Conservation (phyloP, 345 rosid species). For the Dipteronia dyeriana region DNA sequence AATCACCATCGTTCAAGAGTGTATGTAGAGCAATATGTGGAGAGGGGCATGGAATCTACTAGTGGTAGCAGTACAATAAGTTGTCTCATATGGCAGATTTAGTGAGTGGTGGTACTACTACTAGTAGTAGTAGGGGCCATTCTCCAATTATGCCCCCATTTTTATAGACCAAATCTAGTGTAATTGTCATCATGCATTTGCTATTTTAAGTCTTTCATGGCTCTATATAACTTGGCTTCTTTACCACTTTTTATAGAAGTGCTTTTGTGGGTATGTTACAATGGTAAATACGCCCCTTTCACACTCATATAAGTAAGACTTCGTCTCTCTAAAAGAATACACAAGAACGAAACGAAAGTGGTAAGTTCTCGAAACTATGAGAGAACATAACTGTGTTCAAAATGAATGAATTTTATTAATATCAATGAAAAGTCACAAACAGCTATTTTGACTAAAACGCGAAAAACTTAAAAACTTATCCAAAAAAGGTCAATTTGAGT, state of each 20-base stretch:
- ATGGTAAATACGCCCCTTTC: background rate
- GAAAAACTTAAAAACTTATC: too few relatives aligned
- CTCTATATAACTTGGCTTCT: background rate
- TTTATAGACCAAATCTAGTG: conserved; percentile 26
- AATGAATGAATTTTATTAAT: too few relatives aligned
- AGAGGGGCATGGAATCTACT: conserved; percentile 10
- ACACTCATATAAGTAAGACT: background rate
- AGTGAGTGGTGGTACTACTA: conserved; percentile 7
- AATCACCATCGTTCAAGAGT: background rate
- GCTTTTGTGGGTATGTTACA: background rate
- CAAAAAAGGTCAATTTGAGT: too few relatives aligned
- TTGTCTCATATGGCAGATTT: conserved; percentile 13
- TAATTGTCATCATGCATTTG: conserved; percentile 19
- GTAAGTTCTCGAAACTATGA: too few relatives aligned
- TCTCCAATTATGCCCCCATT: conserved; percentile 3
- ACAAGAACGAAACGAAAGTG: too few relatives aligned
- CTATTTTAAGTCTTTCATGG: background rate
- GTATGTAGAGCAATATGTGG: background rate
- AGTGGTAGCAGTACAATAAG: background rate
- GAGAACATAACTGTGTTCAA: too few relatives aligned
- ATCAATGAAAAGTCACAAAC: too few relatives aligned
- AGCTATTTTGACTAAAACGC: too few relatives aligned
- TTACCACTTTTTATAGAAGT: background rate
- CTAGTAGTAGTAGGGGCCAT: conserved; percentile 23
- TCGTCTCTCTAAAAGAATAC: too few relatives aligned